Percentiles rank a stretch among this genome's conserved stretches.
phyloP scores from a whole-genome alignment of 805 yeast species.

The Priceomyces haplophilus region DNA sequence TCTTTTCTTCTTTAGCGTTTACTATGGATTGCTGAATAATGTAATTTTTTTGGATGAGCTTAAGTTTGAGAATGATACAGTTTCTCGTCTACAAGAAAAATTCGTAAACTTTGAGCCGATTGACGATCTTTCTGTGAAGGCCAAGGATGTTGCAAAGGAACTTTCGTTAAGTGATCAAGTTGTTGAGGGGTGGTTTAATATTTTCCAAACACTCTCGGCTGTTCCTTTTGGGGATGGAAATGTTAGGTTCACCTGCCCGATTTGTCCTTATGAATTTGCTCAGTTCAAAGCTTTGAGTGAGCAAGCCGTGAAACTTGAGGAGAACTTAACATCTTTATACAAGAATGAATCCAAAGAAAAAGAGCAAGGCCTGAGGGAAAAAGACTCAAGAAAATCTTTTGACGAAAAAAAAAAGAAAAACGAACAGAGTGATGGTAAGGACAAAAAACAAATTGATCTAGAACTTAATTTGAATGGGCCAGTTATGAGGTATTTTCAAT shows the following conservation, averaged over 20 bases:
- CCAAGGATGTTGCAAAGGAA: constrained; percentile 12
- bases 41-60: constrained; percentile 25
- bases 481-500: constrained; percentile 25
- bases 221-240: constrained; percentile 23
- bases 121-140: constrained; percentile 11
- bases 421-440: constrained; percentile 12
- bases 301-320: constrained; percentile 11
- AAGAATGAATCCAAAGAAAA: neutral
- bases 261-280: constrained; percentile 29
- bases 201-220: constrained; percentile 25
- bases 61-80: constrained; percentile 21
- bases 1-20: constrained; percentile 23
- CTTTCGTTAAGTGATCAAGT: constrained; percentile 12
- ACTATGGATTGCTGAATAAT: constrained; percentile 27
- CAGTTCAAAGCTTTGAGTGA: constrained; percentile 12
- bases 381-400: constrained; percentile 7
- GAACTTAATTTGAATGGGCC: constrained; percentile 24
- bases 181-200: constrained; percentile 27
- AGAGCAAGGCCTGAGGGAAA: neutral
- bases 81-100: constrained; percentile 18
- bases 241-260: constrained; percentile 19
- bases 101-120: constrained; percentile 15
- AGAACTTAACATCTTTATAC: constrained; percentile 5
- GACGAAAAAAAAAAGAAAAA: constrained; percentile 9
- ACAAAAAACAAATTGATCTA: constrained; percentile 17